These are phyloP conservation scores for Guyanaporus albipodus DNA, from an alignment of 768 basidiomycete species.

Conservation along the genomic window DNA sequence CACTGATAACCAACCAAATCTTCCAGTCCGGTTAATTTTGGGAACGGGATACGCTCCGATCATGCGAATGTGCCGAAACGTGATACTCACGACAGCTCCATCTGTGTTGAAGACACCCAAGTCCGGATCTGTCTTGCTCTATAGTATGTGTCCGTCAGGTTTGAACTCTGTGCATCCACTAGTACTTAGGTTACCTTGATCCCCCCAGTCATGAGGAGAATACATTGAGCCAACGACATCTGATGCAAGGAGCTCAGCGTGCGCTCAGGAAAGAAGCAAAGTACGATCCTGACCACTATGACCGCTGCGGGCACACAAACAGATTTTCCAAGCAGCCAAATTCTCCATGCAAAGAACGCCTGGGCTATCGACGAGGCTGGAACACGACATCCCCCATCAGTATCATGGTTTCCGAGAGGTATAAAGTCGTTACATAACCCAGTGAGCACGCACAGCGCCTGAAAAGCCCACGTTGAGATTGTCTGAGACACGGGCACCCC, in stretches of 20 bases:
- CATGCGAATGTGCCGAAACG: too few relatives aligned
- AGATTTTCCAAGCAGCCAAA: constrained; percentile 6
- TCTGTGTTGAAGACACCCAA: constrained; percentile 7
- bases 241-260: neutral
- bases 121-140: neutral
- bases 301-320: constrained; percentile 2
- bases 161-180: too few relatives aligned
- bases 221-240: constrained; percentile 2
- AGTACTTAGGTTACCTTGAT: constrained; percentile 2
- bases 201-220: constrained; percentile 1
- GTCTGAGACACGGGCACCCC: neutral
- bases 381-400: neutral
- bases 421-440: constrained; percentile 1
- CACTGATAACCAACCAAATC: constrained; percentile 12
- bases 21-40: neutral
- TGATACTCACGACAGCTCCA: constrained; percentile 6
- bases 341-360: constrained; percentile 9
- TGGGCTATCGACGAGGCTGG: constrained; percentile 6
- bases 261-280: neutral
- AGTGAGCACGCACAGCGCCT: constrained; percentile 6
- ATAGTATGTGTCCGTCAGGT: neutral
- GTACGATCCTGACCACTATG: neutral
- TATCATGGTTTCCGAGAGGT: neutral
- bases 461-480: constrained; percentile 6
- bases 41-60: neutral